These are phyloP conservation scores for Trypanosoma melophagium DNA, from an alignment of 208 protist species.

Conservation along the genomic window DNA sequence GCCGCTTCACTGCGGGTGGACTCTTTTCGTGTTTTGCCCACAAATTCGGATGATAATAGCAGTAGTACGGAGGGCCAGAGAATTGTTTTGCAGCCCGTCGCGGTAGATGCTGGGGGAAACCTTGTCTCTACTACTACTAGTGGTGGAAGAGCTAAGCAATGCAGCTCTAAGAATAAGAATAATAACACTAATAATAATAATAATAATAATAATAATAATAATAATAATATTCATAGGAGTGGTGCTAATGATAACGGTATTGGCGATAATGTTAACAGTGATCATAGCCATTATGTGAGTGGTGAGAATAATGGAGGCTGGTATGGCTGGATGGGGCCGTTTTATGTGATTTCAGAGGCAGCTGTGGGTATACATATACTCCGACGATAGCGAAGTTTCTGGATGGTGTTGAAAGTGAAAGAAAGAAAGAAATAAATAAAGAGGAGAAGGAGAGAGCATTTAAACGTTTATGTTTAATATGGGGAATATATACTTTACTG, in stretches of 20 bases:
- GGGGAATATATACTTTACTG: too few relatives aligned
- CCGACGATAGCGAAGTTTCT: conserved; percentile 13
- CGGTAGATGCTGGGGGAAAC: too few relatives aligned
- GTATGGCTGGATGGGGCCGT: conserved; percentile 50
- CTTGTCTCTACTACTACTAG: not conserved
- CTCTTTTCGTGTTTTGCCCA: conserved; percentile 17
- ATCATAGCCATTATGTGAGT: not conserved
- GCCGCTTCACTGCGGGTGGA: conserved; percentile 5
- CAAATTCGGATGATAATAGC: not conserved
- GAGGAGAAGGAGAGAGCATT: too few relatives aligned
- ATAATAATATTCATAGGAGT: not conserved
- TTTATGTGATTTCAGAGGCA: conserved; percentile 62
- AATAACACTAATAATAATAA: not conserved
- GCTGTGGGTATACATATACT: conserved; percentile 72
- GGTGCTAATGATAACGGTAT: not conserved
- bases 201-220: conserved; percentile 1
- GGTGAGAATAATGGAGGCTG: not conserved
- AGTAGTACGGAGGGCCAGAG: not conserved
- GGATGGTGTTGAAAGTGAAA: not conserved
- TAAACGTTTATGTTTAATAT: too few relatives aligned
- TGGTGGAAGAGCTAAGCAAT: too few relatives aligned
- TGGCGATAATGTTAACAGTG: not conserved
- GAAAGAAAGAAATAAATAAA: not conserved
- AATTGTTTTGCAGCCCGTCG: too few relatives aligned
- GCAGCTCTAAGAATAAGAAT: too few relatives aligned